Base-by-base conservation (phyloP, 768 basidiomycete species). In the Naganishia friedmannii region DNA sequence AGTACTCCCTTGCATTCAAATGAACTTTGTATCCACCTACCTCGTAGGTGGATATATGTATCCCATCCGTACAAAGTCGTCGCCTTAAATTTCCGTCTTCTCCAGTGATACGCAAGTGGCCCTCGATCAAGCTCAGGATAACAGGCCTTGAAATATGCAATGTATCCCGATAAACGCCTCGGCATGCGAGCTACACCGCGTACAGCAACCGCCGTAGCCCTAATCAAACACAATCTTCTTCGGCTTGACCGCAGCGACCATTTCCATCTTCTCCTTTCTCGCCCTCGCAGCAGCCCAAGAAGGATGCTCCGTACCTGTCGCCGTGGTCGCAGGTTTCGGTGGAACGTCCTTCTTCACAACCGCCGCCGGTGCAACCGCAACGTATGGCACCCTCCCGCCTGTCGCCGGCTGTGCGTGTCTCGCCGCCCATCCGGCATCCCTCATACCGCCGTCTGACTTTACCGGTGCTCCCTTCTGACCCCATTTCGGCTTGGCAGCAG, bases 211-310 rank as follows among this genome's bases (percentile, higher is more conserved):
- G n/a, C n/a, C n/a, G n/a, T 15, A 57, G 13, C 32, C 21, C 57
- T 65, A 84, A 68, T 82, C 83, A 72, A 85, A 85, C 0, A 82
- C 80, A 67, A 96, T 95, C 84, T 96, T 96, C 78, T 88, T 93
- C 29, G 92, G 91, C 53, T 87, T 86, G 12, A 87, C 80, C 45
- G 89, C 88, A 8, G 83, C 83, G 5, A 26, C 87, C 57, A 73
- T 67, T 71, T 83, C 81, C 42, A 42, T 42, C 73, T 76, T 79
- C 66, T 80, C 75, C 82, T 90, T 92, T 70, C 88, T 80, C 79
- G 87, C 88, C 81, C 85, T 86, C 83, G 94, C 97, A 7, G 96
- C 96, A 80, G 91, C 91, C 95, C 96, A 99, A 17, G 92, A 95
- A 1, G 96, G 95, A 82, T 99, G 96, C 67, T 96, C 73, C 34